phyloP scores from a whole-genome alignment of 768 basidiomycete genomes.

The Coprinopsis cinerea region DNA sequence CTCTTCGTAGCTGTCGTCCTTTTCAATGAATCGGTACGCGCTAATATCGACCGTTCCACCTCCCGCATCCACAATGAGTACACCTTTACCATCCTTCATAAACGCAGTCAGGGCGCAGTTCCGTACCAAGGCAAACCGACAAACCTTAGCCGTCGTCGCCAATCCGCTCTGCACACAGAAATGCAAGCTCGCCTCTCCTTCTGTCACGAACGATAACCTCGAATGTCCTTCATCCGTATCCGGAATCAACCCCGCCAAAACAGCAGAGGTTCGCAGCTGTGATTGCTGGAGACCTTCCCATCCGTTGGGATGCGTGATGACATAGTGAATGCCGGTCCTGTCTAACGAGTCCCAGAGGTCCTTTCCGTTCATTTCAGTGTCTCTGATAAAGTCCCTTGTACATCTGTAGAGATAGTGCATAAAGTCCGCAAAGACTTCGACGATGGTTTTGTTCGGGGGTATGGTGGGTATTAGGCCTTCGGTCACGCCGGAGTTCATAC shows the following conservation, averaged over 20 bases:
- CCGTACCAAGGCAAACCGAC: not conserved
- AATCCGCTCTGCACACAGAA: constrained; percentile 45
- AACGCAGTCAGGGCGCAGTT: not conserved
- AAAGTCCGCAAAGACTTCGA: constrained; percentile 43
- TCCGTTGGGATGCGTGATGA: no score
- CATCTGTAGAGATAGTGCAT: constrained; percentile 41
- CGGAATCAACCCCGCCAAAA: constrained; percentile 42
- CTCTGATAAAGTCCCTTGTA: constrained; percentile 38
- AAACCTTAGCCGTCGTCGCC: constrained; percentile 26
- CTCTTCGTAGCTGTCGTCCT: constrained; percentile 30
- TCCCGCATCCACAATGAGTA: constrained; percentile 53
- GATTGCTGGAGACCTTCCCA: constrained; percentile 55
- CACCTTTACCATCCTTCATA: constrained; percentile 17
- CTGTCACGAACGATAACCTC: constrained; percentile 47
- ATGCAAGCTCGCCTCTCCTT: constrained; percentile 55
- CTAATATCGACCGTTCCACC: constrained; percentile 58
- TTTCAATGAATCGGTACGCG: constrained; percentile 38
- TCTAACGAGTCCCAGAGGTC: constrained; percentile 36
- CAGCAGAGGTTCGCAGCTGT: constrained; percentile 45
- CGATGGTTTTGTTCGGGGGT: constrained; percentile 32
- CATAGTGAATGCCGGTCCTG: constrained; percentile 41
- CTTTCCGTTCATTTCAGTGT: constrained; percentile 36
- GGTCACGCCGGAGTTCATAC: constrained; percentile 6
- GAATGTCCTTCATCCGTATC: constrained; percentile 28
- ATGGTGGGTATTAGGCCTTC: constrained; percentile 29